A percentile compares a stretch with the other conserved stretches of the same genome.
phyloP scores from a whole-genome alignment of 768 basidiomycete species.

The Podaxis sp. region DNA sequence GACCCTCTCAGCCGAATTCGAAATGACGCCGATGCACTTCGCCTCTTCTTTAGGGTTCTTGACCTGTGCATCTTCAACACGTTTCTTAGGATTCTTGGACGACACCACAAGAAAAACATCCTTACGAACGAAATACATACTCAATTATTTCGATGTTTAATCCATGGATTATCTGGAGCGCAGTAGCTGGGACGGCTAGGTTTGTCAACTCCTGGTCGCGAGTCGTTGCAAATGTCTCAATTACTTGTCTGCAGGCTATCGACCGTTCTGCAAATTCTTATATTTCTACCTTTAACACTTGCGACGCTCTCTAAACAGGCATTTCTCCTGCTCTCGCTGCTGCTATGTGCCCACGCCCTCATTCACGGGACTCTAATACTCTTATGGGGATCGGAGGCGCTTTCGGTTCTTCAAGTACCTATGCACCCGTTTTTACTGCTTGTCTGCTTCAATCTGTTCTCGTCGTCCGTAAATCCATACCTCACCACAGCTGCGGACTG shows the following conservation, averaged over 20 bases:
- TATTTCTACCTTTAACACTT: constrained; percentile 82
- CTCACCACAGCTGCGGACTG: constrained; percentile 56
- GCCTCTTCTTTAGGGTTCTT: neutral
- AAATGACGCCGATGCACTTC: neutral
- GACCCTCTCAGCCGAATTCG: neutral
- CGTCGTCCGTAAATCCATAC: constrained; percentile 59
- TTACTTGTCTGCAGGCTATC: constrained; percentile 49
- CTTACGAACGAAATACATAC: neutral
- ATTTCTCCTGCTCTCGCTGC: constrained; percentile 78
- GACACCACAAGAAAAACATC: neutral
- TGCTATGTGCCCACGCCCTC: constrained; percentile 73
- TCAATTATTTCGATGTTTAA: constrained; percentile 37
- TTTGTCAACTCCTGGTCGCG: constrained; percentile 20
- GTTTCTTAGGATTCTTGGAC: neutral
- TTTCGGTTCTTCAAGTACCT: constrained; percentile 81
- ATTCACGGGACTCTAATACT: constrained; percentile 80
- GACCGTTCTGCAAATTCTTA: constrained; percentile 76
- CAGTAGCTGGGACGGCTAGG: constrained; percentile 65
- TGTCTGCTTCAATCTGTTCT: constrained; percentile 83
- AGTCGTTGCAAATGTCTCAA: neutral
- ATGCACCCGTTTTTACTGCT: constrained; percentile 87
- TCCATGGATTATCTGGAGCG: constrained; percentile 68
- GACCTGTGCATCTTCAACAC: neutral
- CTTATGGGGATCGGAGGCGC: constrained; percentile 66
- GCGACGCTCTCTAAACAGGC: constrained; percentile 79